Evolutionary conservation across 306 rosid genomes (phyloP).

Genomic region (Spatholobus suberectus): DNA sequence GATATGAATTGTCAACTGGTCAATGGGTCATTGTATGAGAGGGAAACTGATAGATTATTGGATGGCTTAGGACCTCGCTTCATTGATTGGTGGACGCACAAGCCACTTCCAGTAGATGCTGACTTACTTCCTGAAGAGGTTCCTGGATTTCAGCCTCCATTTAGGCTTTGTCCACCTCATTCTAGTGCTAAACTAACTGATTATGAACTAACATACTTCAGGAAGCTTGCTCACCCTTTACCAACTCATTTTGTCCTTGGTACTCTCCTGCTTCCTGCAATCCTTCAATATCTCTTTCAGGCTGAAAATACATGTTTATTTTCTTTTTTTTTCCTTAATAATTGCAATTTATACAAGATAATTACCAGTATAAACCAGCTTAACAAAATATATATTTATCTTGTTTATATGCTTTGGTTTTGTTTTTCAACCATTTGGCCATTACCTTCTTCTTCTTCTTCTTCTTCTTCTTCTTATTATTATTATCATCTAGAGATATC

Average conservation of each 20-base stretch:
- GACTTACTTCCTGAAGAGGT: conserved; percentile 82
- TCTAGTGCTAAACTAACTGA: conserved; percentile 61
- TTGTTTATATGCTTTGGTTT: conserved; percentile 9
- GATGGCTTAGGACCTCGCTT: conserved; percentile 91
- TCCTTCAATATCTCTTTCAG: conserved; percentile 28
- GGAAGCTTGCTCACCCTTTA: conserved; percentile 70
- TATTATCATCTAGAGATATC: not conserved
- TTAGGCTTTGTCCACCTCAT: conserved; percentile 70
- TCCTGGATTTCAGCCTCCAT: conserved; percentile 73
- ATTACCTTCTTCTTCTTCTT: not conserved
- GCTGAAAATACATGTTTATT: conserved; percentile 11
- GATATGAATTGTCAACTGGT: conserved; percentile 42
- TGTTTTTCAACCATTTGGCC: not conserved
- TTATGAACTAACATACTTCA: conserved; percentile 68
- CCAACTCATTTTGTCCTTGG: conserved; percentile 97
- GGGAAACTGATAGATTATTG: conserved; percentile 83
- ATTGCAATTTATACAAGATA: conserved; percentile 17
- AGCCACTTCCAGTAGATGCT: conserved; percentile 93
- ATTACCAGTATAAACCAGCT: not conserved
- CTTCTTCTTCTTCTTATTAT: not conserved
- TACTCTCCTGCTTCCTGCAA: conserved; percentile 44
- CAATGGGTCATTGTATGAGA: conserved; percentile 68
- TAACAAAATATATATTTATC: not conserved
- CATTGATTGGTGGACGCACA: conserved; percentile 93
- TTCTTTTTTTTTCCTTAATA: conserved; percentile 22